Evolutionary conservation across 805 yeast species (phyloP), one percentile per base, ranked within the genome.

Genomic region (Zygoascus tannicola): DNA sequence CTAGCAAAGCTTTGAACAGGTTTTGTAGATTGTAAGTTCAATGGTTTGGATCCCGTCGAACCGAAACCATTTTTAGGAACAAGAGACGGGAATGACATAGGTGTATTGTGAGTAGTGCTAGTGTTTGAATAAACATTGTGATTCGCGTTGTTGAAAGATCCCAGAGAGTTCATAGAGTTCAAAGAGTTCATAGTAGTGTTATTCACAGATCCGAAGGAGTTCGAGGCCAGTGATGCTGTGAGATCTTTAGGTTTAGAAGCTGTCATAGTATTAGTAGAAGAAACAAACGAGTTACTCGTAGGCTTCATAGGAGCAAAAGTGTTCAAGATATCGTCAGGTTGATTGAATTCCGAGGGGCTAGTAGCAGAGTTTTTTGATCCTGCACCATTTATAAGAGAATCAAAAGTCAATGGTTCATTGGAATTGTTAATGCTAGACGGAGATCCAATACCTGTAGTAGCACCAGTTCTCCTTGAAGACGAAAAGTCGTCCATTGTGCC

Each of bases 381-480:
- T 26, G 10, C 30, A 8, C 30, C 30, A n/a, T 37, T 22, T 8
- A 37, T 37, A 12, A 37, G 21, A 37, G 21, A 32, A 23, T 37
- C 40, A 18, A 37, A 37, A 15, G 26, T 18, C 38, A 41, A 23
- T 5, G 51, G 47, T 35, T 45, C 46, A 15, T 45, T 40, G 19
- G 40, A 20, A 10, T 46, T 32, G 20, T 44, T 43, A 35, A 34
- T 35, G 23, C 14, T 36, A 23, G 16, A 16, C 21, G 36, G 4
- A 20, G 43, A 22, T n/a, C 15, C 32, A 22, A 35, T 22, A 10
- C 36, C 4, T 22, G 40, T 10, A 10, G 32, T 21, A 12, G 18
- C n/a, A 22, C 7, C 12, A 23, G 15, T 22, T 5, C 12, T 22
- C 5, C 14, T 14, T 26, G 18, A 22, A 39, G 30, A 26, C 30